These are phyloP conservation scores for Quercus bicolor DNA, from an alignment of 306 rosid species.

Conservation along the genomic window DNA sequence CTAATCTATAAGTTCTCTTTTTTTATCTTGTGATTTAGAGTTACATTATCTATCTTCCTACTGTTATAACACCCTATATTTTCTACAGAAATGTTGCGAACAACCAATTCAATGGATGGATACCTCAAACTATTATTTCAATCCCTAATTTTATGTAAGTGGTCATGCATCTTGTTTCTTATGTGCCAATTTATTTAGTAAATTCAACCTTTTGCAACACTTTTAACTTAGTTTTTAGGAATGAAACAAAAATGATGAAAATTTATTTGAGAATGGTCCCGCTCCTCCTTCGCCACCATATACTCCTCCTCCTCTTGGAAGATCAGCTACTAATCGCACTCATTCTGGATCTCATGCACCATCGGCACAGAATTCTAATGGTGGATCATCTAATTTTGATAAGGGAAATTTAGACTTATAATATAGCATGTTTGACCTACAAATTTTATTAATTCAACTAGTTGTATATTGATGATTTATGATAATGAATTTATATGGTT, in stretches of 20 bases:
- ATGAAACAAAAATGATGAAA: constrained; percentile 62
- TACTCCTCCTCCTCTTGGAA: constrained; percentile 56
- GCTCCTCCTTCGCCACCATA: constrained; percentile 70
- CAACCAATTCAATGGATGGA: constrained; percentile 82
- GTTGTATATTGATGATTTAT: too few species aligned
- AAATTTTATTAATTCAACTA: too few species aligned
- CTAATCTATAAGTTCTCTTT: constrained; percentile 39
- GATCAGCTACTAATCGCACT: constrained; percentile 34
- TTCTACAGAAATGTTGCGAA: constrained; percentile 78
- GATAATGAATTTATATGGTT: too few species aligned
- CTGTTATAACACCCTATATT: constrained; percentile 19
- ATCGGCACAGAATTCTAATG: too few species aligned
- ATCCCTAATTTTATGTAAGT: constrained; percentile 71
- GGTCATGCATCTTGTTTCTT: constrained; percentile 6
- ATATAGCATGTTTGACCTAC: too few species aligned
- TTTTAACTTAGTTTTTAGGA: constrained; percentile 30
- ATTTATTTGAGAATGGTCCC: constrained; percentile 71
- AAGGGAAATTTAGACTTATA: too few species aligned
- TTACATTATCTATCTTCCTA: constrained; percentile 17
- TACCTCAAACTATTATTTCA: constrained; percentile 71
- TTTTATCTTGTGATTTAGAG: neutral
- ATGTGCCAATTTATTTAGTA: constrained; percentile 20
- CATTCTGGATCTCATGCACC: neutral
- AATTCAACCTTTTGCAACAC: constrained; percentile 13
- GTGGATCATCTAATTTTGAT: too few species aligned